Percentiles rank a stretch among this genome's conserved stretches.
Evolutionary conservation across 345 rosid genomes (phyloP).

Genomic region (Rhizophora mangle): DNA sequence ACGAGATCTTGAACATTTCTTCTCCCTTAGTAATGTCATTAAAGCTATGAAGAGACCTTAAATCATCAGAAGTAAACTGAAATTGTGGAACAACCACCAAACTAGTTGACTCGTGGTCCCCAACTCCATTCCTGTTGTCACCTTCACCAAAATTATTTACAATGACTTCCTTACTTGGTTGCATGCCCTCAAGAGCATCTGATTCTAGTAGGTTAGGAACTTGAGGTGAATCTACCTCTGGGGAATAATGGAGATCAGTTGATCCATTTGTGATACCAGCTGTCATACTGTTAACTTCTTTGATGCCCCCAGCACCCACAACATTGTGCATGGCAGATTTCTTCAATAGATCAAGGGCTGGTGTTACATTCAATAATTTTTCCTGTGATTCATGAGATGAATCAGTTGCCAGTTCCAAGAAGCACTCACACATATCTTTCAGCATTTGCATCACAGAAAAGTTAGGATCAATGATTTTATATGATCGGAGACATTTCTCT

Average conservation of each 20-base stretch:
- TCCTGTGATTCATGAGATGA: slow-evolving; percentile 58
- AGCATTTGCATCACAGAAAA: slow-evolving; percentile 62
- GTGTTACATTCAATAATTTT: slow-evolving; percentile 33
- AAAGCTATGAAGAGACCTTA: slow-evolving; percentile 43
- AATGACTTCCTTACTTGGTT: background rate
- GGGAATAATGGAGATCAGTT: slow-evolving; percentile 6
- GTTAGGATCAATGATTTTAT: slow-evolving; percentile 70
- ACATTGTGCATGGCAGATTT: slow-evolving; percentile 40
- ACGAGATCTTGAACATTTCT: slow-evolving; percentile 61
- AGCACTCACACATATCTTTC: slow-evolving; percentile 81
- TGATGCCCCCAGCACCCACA: slow-evolving; percentile 18
- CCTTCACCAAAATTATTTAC: slow-evolving; percentile 33
- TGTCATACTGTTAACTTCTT: slow-evolving; percentile 13
- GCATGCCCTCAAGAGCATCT: slow-evolving; percentile 3
- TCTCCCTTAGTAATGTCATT: slow-evolving; percentile 69
- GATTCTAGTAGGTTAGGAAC: slow-evolving; percentile 11
- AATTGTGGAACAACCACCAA: slow-evolving; percentile 49
- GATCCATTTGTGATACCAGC: slow-evolving; percentile 16
- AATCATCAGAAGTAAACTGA: slow-evolving; percentile 43
- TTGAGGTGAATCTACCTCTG: slow-evolving; percentile 11
- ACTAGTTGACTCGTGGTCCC: slow-evolving; percentile 23
- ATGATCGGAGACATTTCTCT: slow-evolving; percentile 67
- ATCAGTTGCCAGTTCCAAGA: slow-evolving; percentile 59
- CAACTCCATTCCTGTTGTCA: slow-evolving; percentile 14
- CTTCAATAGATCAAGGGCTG: slow-evolving; percentile 40